Evolutionary conservation across 2,329 filamentous ascomycete species (phyloP), one percentile per base, ranked within the genome.

Genomic region (Aspergillus awamori): DNA sequence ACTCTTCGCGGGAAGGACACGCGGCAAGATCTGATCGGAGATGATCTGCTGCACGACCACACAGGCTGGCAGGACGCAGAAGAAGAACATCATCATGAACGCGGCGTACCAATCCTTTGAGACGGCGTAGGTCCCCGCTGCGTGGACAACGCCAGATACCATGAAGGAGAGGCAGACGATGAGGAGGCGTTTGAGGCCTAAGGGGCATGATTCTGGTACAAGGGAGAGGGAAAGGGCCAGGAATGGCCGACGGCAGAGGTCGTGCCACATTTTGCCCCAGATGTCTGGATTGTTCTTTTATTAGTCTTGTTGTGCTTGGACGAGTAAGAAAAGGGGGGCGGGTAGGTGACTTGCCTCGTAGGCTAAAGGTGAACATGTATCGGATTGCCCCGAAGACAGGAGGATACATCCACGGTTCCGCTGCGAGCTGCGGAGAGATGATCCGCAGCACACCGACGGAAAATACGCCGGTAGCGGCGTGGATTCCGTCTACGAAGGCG

Each of bases 241-340:
- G 8, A 66, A 53, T 7, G 63, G 57, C 8, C 60, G 63, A 4
- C 64, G 64, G 10, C 64, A 66, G 17, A 66, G 59, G 22, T 66
- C 64, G 51, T 66, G 64, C 64, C 64, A 66, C 52, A 65, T 53
- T 43, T 63, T 65, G 36, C 64, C 64, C 64, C 64, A 66, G 33
- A 66, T 65, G 24, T 65, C 64, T 66, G 13, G 8, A 33, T 28
- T 10, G 4, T 30, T 11, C 24, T 4, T 49, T 15, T 10, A 15
- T 24, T 28, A 54, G 39, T 45, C 11, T 33, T 33, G 30, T 41
- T 39, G 24, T 13, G 13, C 13, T 15, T 22, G 20, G 20, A 26
- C 4, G 28, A n/a, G 43, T 22, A 36, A 24, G 2, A 38, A 13
- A 26, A 8, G 15, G 13, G 11, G n/a, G 11, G 30, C 2, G 17